A percentile compares a stretch with the other conserved stretches of the same genome.
Evolutionary conservation across 2,329 filamentous ascomycete genomes (phyloP).

Genomic region (Canariomyces notabilis): DNA sequence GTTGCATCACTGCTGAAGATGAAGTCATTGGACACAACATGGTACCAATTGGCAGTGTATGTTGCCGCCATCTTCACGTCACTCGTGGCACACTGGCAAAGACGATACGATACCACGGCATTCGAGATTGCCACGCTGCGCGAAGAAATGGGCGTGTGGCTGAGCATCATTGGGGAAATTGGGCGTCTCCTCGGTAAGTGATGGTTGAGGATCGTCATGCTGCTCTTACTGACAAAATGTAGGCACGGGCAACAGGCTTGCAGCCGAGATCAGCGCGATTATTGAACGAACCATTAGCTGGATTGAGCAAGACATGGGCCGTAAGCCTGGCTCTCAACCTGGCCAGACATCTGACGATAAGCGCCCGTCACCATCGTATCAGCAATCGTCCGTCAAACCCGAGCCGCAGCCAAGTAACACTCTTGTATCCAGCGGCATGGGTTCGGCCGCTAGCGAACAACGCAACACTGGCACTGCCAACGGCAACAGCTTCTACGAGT

Average conservation of each 20-base stretch:
- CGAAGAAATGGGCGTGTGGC: constrained; percentile 64
- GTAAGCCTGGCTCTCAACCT: constrained; percentile 26
- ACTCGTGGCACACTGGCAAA: constrained; percentile 64
- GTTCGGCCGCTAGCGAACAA: constrained; percentile 5
- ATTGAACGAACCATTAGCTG: constrained; percentile 47
- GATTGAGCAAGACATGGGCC: constrained; percentile 47
- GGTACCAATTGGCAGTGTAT: constrained; percentile 69
- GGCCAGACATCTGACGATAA: constrained; percentile 8
- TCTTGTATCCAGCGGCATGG: constrained; percentile 1
- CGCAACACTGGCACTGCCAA: constrained; percentile 15
- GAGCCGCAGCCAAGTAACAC: constrained; percentile 9
- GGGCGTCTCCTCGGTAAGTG: constrained; percentile 62
- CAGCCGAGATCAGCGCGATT: constrained; percentile 42
- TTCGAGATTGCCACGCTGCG: constrained; percentile 57
- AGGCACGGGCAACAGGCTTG: constrained; percentile 43
- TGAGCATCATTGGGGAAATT: constrained; percentile 62
- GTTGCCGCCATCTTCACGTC: constrained; percentile 69
- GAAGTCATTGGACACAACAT: constrained; percentile 70
- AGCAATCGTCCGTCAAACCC: constrained; percentile 1
- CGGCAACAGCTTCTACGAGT: constrained; percentile 23
- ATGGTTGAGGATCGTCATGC: no score
- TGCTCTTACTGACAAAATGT: constrained; percentile 16
- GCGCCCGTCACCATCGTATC: constrained; percentile 16
- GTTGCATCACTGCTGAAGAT: constrained; percentile 56
- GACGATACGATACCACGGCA: constrained; percentile 53